Conservation (phyloP, 2,329 filamentous ascomycete genomes). For the Venturia asperata region DNA sequence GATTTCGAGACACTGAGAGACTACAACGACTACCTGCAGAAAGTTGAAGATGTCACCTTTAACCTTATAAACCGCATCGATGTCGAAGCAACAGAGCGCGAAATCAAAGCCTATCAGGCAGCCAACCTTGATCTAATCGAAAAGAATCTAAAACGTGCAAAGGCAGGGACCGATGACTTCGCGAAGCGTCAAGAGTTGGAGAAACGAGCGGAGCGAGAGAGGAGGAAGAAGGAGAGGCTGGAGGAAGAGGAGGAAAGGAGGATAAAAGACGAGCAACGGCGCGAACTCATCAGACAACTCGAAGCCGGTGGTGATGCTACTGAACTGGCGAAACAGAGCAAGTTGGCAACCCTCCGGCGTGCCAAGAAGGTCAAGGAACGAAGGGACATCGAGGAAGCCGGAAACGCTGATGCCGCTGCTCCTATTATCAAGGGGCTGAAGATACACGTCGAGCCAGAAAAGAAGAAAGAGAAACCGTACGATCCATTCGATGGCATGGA, state of each 20-base stretch:
- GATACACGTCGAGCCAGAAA: slow-evolving; percentile 15
- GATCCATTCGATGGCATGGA: slow-evolving; percentile 78
- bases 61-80: slow-evolving; percentile 72
- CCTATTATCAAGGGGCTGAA: slow-evolving; percentile 48
- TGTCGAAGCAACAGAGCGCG: slow-evolving; percentile 53
- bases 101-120: slow-evolving; percentile 63
- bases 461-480: slow-evolving; percentile 43
- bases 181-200: slow-evolving; percentile 40
- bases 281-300: slow-evolving; percentile 61
- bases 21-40: slow-evolving; percentile 92
- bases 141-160: slow-evolving; percentile 43
- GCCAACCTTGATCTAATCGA: slow-evolving; percentile 57
- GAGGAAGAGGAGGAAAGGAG: slow-evolving; percentile 57
- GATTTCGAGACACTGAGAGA: slow-evolving; percentile 79
- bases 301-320: slow-evolving; percentile 57
- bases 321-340: slow-evolving; percentile 42
- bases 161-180: slow-evolving; percentile 42
- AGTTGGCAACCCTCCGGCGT: slow-evolving; percentile 6
- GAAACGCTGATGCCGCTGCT: slow-evolving; percentile 25
- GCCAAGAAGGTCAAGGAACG: slow-evolving; percentile 15
- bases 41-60: slow-evolving; percentile 83
- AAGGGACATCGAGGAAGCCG: slow-evolving; percentile 19
- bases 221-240: slow-evolving; percentile 54
- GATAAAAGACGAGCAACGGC: slow-evolving; percentile 17
- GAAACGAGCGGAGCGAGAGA: slow-evolving; percentile 35